Conservation (phyloP, 177 flowering plant genomes). For the Vitis hybrid region DNA sequence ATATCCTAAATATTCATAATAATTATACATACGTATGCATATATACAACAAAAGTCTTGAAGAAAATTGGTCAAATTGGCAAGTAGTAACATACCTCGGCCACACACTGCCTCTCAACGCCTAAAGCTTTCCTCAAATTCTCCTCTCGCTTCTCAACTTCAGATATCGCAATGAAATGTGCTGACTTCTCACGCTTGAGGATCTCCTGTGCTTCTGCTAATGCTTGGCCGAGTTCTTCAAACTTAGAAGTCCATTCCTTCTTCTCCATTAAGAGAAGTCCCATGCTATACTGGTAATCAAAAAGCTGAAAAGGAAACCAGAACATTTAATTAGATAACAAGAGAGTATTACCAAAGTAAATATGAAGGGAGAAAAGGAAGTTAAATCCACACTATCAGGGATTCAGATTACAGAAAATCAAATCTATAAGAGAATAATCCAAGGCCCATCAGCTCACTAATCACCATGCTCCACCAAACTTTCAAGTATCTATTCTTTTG, state of each 20-base stretch:
- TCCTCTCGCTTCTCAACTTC: constrained; percentile 77
- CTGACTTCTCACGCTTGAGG: constrained; percentile 70
- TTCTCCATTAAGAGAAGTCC: constrained; percentile 94
- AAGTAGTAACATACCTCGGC: constrained; percentile 58
- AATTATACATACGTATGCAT: no score
- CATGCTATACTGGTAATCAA: constrained; percentile 88
- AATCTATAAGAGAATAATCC: no score
- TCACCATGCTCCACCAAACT: no score
- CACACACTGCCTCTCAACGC: constrained; percentile 67
- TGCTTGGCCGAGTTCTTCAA: constrained; percentile 55
- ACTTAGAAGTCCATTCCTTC: constrained; percentile 62
- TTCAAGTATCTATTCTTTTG: no score
- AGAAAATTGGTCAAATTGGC: no score
- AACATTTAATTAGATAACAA: not conserved
- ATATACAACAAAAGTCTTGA: no score
- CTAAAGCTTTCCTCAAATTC: constrained; percentile 67
- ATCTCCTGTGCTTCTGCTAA: constrained; percentile 63
- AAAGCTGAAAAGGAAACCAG: constrained; percentile 47
- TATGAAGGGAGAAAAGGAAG: not conserved
- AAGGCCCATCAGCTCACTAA: no score
- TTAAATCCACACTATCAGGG: not conserved
- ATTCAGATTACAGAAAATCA: no score
- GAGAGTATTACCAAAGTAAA: not conserved
- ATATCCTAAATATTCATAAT: not conserved
- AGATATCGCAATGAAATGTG: constrained; percentile 60